These are phyloP conservation scores for Xerophyta viscosa DNA, from an alignment of 106 monocot genomes.

Conservation along the genomic window DNA sequence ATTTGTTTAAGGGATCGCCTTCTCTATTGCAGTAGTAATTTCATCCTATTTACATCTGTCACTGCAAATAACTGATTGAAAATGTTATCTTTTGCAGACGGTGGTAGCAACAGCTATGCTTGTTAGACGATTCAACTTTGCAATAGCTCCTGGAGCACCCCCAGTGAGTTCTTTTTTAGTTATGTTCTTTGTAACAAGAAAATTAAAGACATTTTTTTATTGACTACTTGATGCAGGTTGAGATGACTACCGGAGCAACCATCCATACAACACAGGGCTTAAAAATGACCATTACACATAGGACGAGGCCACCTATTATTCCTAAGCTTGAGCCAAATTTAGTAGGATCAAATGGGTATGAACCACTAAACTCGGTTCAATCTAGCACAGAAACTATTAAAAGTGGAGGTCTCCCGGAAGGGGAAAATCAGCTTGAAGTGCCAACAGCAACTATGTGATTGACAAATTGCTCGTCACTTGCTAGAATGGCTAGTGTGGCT, in stretches of 20 bases:
- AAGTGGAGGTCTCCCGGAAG: constrained; percentile 10
- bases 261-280: constrained; percentile 92
- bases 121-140: constrained; percentile 78
- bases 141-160: constrained; percentile 71
- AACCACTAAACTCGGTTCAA: background rate
- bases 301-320: constrained; percentile 45
- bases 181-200: no score
- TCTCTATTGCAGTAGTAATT: background rate
- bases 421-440: no score
- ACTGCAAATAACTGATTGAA: background rate
- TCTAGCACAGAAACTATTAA: background rate
- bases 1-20: background rate
- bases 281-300: constrained; percentile 71
- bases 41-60: no score
- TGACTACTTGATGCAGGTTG: constrained; percentile 63
- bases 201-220: no score
- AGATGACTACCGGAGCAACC: constrained; percentile 94
- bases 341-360: constrained; percentile 15
- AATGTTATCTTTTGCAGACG: constrained; percentile 32
- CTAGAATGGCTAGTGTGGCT: no score
- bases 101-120: constrained; percentile 85
- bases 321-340: constrained; percentile 37
- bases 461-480: no score
- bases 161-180: constrained; percentile 55
- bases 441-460: constrained; percentile 5